A percentile compares a stretch with the other conserved stretches of the same genome.
These are phyloP conservation scores for Amanita pseudoporphyria DNA, from an alignment of 768 basidiomycete genomes.

Conservation along the genomic window DNA sequence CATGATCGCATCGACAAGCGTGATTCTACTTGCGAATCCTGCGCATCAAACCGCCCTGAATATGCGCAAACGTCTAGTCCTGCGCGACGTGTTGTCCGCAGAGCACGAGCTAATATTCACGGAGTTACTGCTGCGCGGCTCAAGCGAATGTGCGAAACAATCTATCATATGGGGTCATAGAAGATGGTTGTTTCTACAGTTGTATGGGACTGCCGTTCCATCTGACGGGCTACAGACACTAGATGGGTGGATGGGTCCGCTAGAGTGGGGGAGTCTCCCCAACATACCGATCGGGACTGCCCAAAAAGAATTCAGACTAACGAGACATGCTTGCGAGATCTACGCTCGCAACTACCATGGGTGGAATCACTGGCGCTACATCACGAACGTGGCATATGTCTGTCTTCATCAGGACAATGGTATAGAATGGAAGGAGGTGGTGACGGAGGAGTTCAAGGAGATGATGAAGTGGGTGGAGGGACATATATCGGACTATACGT, in stretches of 20 bases:
- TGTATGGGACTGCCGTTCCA: slow-evolving; percentile 16
- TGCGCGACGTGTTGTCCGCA: slow-evolving; percentile 23
- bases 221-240: neutral
- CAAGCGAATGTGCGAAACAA: slow-evolving; percentile 50
- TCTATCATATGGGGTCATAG: slow-evolving; percentile 65
- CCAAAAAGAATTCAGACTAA: slow-evolving; percentile 37
- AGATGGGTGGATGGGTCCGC: slow-evolving; percentile 17
- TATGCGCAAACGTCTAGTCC: slow-evolving; percentile 42
- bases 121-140: slow-evolving; percentile 37
- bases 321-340: slow-evolving; percentile 41
- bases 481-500: slow-evolving; percentile 63
- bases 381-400: slow-evolving; percentile 27
- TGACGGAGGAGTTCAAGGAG: slow-evolving; percentile 27
- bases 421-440: slow-evolving; percentile 20
- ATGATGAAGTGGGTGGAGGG: slow-evolving; percentile 44
- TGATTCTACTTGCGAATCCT: slow-evolving; percentile 58
- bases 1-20: slow-evolving; percentile 26
- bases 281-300: slow-evolving; percentile 27
- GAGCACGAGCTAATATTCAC: slow-evolving; percentile 39
- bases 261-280: slow-evolving; percentile 19
- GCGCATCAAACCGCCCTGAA: slow-evolving; percentile 64
- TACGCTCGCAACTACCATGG: slow-evolving; percentile 72
- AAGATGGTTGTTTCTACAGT: slow-evolving; percentile 44
- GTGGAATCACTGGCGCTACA: slow-evolving; percentile 53
- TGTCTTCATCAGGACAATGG: slow-evolving; percentile 11